Conservation (phyloP, 257 asterid genomes). For the Solanum commersonii region DNA sequence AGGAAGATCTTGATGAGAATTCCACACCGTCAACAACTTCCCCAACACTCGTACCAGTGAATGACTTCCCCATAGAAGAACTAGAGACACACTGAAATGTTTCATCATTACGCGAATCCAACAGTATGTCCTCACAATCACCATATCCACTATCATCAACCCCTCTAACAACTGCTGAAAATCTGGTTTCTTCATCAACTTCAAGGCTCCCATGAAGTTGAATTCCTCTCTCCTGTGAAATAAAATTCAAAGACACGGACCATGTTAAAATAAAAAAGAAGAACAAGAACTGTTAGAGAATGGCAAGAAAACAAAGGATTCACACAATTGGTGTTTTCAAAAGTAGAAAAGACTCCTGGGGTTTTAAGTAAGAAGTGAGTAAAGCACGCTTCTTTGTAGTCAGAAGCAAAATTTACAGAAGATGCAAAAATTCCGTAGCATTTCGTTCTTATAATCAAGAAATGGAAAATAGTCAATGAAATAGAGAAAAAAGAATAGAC, state of each 20-base stretch:
- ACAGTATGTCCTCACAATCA: slow-evolving; percentile 53
- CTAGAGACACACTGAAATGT: slow-evolving; percentile 61
- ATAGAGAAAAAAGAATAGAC: neutral
- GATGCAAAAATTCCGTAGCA: neutral
- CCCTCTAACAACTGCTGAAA: slow-evolving; percentile 66
- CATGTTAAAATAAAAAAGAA: neutral
- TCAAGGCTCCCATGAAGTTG: slow-evolving; percentile 55
- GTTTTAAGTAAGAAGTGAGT: neutral
- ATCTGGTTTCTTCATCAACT: slow-evolving; percentile 86
- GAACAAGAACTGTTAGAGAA: neutral
- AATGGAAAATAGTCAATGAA: neutral
- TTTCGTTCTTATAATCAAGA: neutral
- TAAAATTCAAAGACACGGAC: slow-evolving; percentile 5
- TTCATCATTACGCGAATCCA: slow-evolving; percentile 68
- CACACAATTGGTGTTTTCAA: neutral
- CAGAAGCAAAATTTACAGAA: neutral
- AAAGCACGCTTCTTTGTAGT: neutral
- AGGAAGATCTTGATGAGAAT: slow-evolving; percentile 34
- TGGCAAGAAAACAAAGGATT: neutral
- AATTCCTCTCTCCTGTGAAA: slow-evolving; percentile 77
- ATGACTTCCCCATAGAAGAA: slow-evolving; percentile 33
- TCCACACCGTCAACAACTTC: slow-evolving; percentile 27
- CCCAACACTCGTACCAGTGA: slow-evolving; percentile 17
- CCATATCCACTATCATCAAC: slow-evolving; percentile 78
- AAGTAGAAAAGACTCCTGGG: neutral